These are phyloP conservation scores for Peniophora sp. DNA, from an alignment of 1,284 basidiomycete species.

Conservation along the genomic window DNA sequence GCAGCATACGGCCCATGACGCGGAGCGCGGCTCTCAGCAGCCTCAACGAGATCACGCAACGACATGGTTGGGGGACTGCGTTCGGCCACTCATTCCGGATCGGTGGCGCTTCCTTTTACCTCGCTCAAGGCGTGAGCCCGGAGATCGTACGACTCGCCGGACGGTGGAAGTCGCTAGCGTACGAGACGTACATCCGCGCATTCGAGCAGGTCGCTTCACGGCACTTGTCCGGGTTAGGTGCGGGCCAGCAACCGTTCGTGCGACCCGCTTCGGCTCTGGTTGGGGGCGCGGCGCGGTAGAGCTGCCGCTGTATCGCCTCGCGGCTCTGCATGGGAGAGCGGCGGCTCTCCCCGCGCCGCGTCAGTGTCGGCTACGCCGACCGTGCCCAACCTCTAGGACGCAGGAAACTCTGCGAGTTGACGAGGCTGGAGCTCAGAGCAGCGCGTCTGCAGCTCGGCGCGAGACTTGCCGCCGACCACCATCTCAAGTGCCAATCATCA, in stretches of 20 bases:
- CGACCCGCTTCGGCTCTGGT: neutral
- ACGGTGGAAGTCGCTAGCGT: conserved; percentile 25
- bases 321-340: neutral
- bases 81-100: conserved; percentile 32
- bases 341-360: no score
- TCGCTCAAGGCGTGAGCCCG: conserved; percentile 18
- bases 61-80: conserved; percentile 19
- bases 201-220: conserved; percentile 8
- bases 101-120: conserved; percentile 26
- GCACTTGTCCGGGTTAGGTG: conserved; percentile 5
- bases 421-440: no score
- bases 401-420: no score
- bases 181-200: conserved; percentile 22
- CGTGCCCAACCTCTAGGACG: no score
- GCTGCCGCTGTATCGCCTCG: neutral
- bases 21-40: conserved; percentile 15
- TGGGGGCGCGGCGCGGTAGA: neutral
- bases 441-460: no score
- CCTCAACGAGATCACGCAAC: conserved; percentile 21
- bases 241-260: no score
- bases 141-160: conserved; percentile 21
- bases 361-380: no score
- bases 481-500: no score
- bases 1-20: conserved; percentile 19
- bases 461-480: no score